Evolutionary conservation across 345 rosid genomes (phyloP).

Genomic region (Populus deltoides): DNA sequence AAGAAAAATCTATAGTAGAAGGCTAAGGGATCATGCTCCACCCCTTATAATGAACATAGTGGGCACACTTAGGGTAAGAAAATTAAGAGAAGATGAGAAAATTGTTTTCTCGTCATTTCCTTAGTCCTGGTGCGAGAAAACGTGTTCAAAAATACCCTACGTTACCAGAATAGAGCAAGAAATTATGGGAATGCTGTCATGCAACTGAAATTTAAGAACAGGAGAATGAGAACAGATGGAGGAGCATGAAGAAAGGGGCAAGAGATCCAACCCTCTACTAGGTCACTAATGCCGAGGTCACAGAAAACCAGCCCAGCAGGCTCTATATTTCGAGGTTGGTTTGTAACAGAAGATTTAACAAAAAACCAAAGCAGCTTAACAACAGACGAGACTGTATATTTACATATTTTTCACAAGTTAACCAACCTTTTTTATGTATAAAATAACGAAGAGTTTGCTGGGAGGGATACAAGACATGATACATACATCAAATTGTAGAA

Average conservation of each 20-base stretch:
- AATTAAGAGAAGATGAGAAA: too few species aligned
- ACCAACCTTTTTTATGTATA: slow-evolving; percentile 36
- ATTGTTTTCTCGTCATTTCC: too few species aligned
- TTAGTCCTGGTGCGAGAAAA: too few species aligned
- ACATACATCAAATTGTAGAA: slow-evolving; percentile 44
- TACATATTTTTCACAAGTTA: slow-evolving; percentile 39
- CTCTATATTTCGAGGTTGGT: background rate
- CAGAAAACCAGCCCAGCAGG: background rate
- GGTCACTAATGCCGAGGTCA: slow-evolving; percentile 23
- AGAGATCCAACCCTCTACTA: slow-evolving; percentile 14
- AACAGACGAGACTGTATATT: slow-evolving; percentile 27
- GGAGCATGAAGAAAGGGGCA: slow-evolving; percentile 12
- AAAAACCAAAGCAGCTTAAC: background rate
- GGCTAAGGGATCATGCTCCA: too few species aligned
- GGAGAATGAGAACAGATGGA: slow-evolving; percentile 1
- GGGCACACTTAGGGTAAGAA: too few species aligned
- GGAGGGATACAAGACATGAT: slow-evolving; percentile 21
- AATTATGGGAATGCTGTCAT: background rate
- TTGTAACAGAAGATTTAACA: background rate
- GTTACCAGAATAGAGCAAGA: background rate
- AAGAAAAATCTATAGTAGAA: too few species aligned
- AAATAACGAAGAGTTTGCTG: slow-evolving; percentile 29
- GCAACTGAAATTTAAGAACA: background rate
- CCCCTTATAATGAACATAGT: too few species aligned
- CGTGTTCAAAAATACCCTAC: too few species aligned